These are phyloP conservation scores for Striga asiatica DNA, from an alignment of 257 asterid genomes.

Conservation along the genomic window DNA sequence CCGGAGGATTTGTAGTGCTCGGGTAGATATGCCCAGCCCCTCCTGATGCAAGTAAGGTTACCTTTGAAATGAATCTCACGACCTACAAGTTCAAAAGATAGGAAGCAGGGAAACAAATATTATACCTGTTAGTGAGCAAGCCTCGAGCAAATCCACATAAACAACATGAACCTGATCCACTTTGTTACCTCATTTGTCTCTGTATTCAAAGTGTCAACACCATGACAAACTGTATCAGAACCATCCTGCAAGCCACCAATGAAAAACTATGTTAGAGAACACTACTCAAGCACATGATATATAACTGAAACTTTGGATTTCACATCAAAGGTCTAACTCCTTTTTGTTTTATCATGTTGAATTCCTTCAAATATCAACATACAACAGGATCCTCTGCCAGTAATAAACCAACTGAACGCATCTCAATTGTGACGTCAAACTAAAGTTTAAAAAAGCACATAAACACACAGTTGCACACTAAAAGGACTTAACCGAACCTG, in stretches of 20 bases:
- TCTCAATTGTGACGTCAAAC: background rate
- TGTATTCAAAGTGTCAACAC: conserved; percentile 76
- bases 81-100: conserved; percentile 39
- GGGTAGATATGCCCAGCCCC: conserved; percentile 99
- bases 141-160: background rate
- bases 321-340: no score
- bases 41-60: conserved; percentile 89
- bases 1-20: conserved; percentile 90
- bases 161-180: background rate
- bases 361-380: no score
- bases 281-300: background rate
- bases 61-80: conserved; percentile 86
- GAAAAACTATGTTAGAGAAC: conserved; percentile 13
- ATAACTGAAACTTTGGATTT: background rate
- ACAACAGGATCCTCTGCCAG: no score
- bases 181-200: conserved; percentile 65
- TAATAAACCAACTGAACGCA: no score
- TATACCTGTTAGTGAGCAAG: background rate
- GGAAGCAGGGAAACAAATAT: background rate
- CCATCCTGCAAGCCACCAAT: conserved; percentile 56
- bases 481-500: conserved; percentile 38
- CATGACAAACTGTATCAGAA: conserved; percentile 67
- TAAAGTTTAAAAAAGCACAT: background rate
- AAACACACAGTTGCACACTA: background rate
- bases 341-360: no score